Evolutionary conservation across 331 rosid genomes (phyloP).

Genomic region (Arachis monticola): DNA sequence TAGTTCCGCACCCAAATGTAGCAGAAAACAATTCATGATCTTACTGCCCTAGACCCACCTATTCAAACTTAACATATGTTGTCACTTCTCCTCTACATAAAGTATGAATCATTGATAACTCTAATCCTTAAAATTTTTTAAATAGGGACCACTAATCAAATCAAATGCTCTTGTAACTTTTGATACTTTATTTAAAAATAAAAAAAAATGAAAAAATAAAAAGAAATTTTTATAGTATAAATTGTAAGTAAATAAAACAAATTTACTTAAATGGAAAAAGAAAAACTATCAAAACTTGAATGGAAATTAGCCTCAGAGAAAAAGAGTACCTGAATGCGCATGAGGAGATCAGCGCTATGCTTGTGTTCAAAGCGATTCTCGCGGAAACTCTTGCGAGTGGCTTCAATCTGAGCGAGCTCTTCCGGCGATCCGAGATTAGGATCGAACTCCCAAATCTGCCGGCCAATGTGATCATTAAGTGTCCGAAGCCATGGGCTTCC

Average conservation of each 20-base stretch:
- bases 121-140: not conserved
- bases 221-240: too few relatives aligned
- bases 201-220: too few relatives aligned
- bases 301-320: not conserved
- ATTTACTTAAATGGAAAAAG: not conserved
- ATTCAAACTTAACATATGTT: not conserved
- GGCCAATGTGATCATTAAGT: slow-evolving; percentile 63
- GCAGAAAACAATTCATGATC: not conserved
- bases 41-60: not conserved
- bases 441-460: slow-evolving; percentile 92
- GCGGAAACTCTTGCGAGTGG: slow-evolving; percentile 51
- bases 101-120: not conserved
- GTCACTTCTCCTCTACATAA: not conserved
- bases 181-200: too few relatives aligned
- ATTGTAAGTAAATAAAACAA: too few relatives aligned
- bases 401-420: slow-evolving; percentile 53
- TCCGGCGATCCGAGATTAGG: slow-evolving; percentile 57
- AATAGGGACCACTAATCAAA: too few relatives aligned
- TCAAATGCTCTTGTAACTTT: too few relatives aligned
- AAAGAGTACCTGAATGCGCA: slow-evolving; percentile 73
- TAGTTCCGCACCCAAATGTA: not conserved
- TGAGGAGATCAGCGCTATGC: slow-evolving; percentile 77
- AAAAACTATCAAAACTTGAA: not conserved
- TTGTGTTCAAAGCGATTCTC: slow-evolving; percentile 57
- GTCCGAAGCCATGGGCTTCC: slow-evolving; percentile 75